A percentile compares a stretch with the other conserved stretches of the same genome.
These are phyloP conservation scores for Mallotus japonicus DNA, from an alignment of 441 rosid genomes.

Conservation along the genomic window DNA sequence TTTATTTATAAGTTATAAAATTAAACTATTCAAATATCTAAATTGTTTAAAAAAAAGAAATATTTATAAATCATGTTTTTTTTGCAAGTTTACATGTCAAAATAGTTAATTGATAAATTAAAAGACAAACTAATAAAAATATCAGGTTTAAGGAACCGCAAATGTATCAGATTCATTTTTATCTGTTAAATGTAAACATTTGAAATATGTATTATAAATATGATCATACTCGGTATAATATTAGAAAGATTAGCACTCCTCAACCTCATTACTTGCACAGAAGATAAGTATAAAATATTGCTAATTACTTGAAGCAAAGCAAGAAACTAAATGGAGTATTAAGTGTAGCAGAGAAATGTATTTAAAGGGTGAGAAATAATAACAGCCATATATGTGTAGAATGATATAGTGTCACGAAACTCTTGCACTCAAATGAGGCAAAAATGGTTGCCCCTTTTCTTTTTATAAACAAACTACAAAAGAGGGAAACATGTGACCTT, in stretches of 20 bases:
- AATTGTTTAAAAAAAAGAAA: no score
- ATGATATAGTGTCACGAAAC: conserved; percentile 51
- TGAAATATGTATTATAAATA: no score
- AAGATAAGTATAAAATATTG: background rate
- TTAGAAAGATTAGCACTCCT: conserved; percentile 3
- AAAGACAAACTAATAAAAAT: no score
- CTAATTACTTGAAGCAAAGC: background rate
- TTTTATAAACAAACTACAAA: conserved; percentile 26
- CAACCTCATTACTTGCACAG: background rate
- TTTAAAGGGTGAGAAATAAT: conserved; percentile 3
- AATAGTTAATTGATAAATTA: no score
- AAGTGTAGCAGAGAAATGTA: background rate
- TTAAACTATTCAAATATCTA: no score
- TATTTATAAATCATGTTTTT: no score
- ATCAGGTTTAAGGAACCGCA: no score
- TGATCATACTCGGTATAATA: no score
- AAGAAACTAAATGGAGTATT: background rate
- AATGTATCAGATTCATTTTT: no score
- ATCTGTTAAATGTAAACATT: no score
- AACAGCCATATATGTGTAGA: conserved; percentile 24
- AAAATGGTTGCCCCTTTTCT: conserved; percentile 22
- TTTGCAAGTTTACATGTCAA: no score
- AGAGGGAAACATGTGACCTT: conserved; percentile 54
- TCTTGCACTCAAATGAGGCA: conserved; percentile 48
- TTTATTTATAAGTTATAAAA: no score